A percentile compares a stretch with the other conserved stretches of the same genome.
Evolutionary conservation across 768 basidiomycete genomes (phyloP).

Genomic region (Tulasnella sp.): DNA sequence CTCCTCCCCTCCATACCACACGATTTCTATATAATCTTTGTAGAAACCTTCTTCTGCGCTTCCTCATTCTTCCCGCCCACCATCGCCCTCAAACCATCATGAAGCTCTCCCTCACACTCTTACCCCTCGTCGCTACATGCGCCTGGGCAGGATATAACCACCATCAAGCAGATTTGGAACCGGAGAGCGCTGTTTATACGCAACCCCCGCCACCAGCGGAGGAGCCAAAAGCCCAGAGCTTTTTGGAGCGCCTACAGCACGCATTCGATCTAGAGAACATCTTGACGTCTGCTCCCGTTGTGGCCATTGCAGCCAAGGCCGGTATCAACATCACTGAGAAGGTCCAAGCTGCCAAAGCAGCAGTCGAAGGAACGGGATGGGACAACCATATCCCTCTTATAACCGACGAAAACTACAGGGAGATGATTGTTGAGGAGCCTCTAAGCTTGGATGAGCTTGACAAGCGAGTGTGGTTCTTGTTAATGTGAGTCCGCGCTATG

Average conservation of each 20-base stretch:
- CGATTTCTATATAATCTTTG: constrained; percentile 1
- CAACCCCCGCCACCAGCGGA: constrained; percentile 1
- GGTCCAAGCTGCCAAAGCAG: constrained; percentile 40
- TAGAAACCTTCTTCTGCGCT: not conserved
- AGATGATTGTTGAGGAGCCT: constrained; percentile 66
- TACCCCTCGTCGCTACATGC: constrained; percentile 41
- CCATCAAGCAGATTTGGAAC: constrained; percentile 3
- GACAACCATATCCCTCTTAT: constrained; percentile 71
- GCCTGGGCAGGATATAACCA: constrained; percentile 47
- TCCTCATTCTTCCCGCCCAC: constrained; percentile 31
- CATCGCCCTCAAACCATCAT: constrained; percentile 44
- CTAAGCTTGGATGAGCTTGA: constrained; percentile 53
- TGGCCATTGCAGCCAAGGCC: constrained; percentile 50
- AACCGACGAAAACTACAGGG: constrained; percentile 75
- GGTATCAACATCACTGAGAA: constrained; percentile 72
- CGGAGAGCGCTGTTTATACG: not conserved
- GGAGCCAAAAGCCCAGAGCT: not conserved
- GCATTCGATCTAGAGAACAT: constrained; percentile 33
- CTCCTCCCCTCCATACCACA: constrained; percentile 1
- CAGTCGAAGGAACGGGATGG: constrained; percentile 48
- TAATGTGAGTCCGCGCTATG: constrained; percentile 55
- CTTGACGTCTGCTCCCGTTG: constrained; percentile 54
- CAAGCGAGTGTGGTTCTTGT: constrained; percentile 69
- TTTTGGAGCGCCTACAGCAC: constrained; percentile 6
- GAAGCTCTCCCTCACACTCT: constrained; percentile 46